phyloP scores from a whole-genome alignment of 768 basidiomycete genomes.

The Mycena polygramma region DNA sequence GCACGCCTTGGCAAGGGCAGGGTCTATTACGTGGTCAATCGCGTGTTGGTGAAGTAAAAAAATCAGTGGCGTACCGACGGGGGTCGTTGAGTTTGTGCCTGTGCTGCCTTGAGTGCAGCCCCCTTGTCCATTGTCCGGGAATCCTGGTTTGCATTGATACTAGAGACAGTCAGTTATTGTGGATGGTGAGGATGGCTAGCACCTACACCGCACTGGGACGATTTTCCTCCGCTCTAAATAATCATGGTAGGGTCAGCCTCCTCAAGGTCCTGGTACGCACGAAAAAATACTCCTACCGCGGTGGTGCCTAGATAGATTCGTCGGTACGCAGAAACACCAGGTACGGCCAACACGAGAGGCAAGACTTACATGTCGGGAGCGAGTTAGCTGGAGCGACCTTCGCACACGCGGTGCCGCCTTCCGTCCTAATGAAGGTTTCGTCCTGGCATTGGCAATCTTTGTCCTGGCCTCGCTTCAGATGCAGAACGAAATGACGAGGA shows the following conservation, averaged over 20 bases:
- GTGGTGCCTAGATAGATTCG: too few relatives aligned
- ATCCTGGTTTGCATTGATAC: not conserved
- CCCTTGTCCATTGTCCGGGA: not conserved
- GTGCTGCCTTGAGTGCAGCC: not conserved
- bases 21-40: not conserved
- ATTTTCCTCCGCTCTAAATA: not conserved
- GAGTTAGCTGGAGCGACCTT: not conserved
- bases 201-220: not conserved
- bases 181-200: not conserved
- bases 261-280: too few relatives aligned
- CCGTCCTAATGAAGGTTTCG: not conserved
- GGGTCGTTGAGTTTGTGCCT: not conserved
- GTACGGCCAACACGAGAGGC: not conserved
- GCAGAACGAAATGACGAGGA: not conserved
- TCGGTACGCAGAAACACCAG: too few relatives aligned
- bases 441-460: slow-evolving; percentile 7
- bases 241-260: too few relatives aligned
- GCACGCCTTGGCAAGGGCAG: not conserved
- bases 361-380: not conserved
- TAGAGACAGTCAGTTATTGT: not conserved
- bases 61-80: not conserved
- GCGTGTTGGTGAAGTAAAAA: not conserved
- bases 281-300: too few relatives aligned
- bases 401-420: slow-evolving; percentile 7
- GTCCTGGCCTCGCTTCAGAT: not conserved